Evolutionary conservation across 257 asterid genomes (phyloP).

Genomic region (Scutellaria minor): DNA sequence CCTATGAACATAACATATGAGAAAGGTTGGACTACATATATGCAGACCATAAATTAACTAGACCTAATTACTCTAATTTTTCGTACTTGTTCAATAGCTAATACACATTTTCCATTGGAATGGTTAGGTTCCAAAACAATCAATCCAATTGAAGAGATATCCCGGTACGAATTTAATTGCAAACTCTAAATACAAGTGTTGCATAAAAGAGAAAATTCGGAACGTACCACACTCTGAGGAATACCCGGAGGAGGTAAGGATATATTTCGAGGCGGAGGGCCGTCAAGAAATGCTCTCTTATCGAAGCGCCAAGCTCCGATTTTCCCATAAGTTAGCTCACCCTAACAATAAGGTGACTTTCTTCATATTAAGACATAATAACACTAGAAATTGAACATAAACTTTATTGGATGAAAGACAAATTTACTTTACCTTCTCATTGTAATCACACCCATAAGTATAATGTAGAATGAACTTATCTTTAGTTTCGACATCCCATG

Average conservation of each 20-base stretch:
- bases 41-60: no score
- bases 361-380: neutral
- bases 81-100: no score
- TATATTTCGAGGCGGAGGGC: constrained; percentile 57
- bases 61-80: no score
- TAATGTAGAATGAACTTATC: constrained; percentile 60
- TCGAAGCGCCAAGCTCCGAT: constrained; percentile 67
- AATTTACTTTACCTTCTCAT: constrained; percentile 45
- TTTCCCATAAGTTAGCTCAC: constrained; percentile 47
- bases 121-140: no score
- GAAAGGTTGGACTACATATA: no score
- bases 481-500: constrained; percentile 54
- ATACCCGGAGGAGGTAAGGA: constrained; percentile 62
- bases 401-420: neutral
- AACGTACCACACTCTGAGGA: constrained; percentile 67
- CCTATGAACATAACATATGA: no score
- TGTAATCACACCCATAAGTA: constrained; percentile 59
- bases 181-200: no score
- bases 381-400: neutral
- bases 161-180: no score
- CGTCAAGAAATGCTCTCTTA: constrained; percentile 47
- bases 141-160: no score
- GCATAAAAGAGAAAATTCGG: neutral
- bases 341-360: constrained; percentile 38
- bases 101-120: no score